phyloP scores from a whole-genome alignment of 1,139 yeast genomes.

The Blastobotrys malaysiensis region DNA sequence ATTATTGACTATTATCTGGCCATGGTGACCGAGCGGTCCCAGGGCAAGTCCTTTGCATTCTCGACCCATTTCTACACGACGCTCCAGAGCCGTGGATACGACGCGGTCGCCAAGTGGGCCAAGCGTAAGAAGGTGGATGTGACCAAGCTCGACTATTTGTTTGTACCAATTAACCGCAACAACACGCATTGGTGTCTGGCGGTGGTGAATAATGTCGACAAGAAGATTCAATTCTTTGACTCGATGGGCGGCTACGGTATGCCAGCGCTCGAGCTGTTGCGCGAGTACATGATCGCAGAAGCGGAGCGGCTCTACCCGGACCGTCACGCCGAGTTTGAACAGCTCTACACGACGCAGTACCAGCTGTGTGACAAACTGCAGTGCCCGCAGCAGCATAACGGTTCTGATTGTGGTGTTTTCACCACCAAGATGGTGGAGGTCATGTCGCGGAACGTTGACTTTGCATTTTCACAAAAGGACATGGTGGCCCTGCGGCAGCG shows the following conservation, averaged over 20 bases:
- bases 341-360: constrained; percentile 23
- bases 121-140: constrained; percentile 72
- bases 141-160: constrained; percentile 54
- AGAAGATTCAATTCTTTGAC: constrained; percentile 67
- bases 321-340: constrained; percentile 35
- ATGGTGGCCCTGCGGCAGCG: constrained; percentile 63
- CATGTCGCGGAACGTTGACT: constrained; percentile 42
- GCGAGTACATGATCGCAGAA: constrained; percentile 40
- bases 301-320: constrained; percentile 27
- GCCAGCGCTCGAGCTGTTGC: constrained; percentile 47
- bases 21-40: constrained; percentile 45
- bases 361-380: constrained; percentile 34
- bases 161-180: constrained; percentile 79
- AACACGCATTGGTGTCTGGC: constrained; percentile 94
- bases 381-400: constrained; percentile 85
- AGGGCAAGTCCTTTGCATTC: constrained; percentile 55
- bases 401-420: constrained; percentile 94
- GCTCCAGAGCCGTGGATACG: constrained; percentile 63
- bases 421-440: constrained; percentile 74
- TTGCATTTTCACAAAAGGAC: constrained; percentile 61
- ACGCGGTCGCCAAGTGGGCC: constrained; percentile 86
- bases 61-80: constrained; percentile 85
- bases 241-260: constrained; percentile 60
- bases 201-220: constrained; percentile 57
- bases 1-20: constrained; percentile 78